These are phyloP conservation scores for Adansonia rubrostipa DNA, from an alignment of 441 rosid genomes.

Conservation along the genomic window DNA sequence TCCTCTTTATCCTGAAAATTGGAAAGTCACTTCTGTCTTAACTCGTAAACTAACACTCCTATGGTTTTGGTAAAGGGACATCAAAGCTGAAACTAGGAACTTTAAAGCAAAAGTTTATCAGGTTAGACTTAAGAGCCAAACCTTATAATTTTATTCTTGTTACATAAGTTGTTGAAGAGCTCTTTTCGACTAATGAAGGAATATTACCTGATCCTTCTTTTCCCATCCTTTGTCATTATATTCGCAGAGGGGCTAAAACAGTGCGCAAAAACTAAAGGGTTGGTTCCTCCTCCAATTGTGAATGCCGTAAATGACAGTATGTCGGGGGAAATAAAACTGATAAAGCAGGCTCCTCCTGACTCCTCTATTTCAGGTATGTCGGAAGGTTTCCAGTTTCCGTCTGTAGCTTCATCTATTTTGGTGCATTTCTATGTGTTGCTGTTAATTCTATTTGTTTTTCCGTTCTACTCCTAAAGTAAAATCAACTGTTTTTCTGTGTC, in stretches of 20 bases:
- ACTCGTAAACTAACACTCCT: constrained; percentile 28
- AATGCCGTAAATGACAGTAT: constrained; percentile 38
- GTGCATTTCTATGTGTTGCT: constrained; percentile 15
- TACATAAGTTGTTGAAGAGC: constrained; percentile 7
- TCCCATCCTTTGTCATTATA: background rate
- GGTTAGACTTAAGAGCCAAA: constrained; percentile 44
- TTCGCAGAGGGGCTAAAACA: constrained; percentile 68
- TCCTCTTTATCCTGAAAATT: constrained; percentile 6
- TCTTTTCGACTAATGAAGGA: background rate
- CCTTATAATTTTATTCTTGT: background rate
- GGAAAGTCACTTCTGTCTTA: background rate
- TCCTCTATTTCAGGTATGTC: constrained; percentile 49
- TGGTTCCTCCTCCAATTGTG: constrained; percentile 35
- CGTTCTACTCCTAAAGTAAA: background rate
- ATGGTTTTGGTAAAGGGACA: constrained; percentile 44
- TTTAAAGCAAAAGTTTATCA: constrained; percentile 68
- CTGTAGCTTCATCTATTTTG: constrained; percentile 17
- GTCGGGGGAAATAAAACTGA: constrained; percentile 42
- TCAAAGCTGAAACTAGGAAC: constrained; percentile 61
- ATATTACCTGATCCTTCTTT: background rate
- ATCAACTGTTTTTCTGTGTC: background rate
- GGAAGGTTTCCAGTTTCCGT: background rate
- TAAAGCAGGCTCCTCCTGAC: constrained; percentile 41
- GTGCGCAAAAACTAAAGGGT: constrained; percentile 49
- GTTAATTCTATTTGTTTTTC: background rate